These are phyloP conservation scores for Kuraishia borneana DNA, from an alignment of 805 yeast genomes.

Conservation along the genomic window DNA sequence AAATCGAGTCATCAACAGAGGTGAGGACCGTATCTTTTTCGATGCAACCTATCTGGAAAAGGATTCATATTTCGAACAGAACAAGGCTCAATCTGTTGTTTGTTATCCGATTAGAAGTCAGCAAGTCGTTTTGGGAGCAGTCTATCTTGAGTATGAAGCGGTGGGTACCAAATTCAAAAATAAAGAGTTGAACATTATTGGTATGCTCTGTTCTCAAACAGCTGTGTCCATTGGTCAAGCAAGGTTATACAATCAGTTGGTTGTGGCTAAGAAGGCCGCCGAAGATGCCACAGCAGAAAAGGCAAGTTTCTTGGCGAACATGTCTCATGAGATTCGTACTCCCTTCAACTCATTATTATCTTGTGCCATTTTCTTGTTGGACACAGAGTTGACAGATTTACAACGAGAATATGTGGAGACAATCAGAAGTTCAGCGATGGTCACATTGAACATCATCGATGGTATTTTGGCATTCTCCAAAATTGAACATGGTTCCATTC, in stretches of 20 bases:
- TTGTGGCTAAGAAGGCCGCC: constrained; percentile 38
- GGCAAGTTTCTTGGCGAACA: constrained; percentile 40
- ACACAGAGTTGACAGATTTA: constrained; percentile 29
- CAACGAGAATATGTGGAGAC: constrained; percentile 43
- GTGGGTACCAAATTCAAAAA: constrained; percentile 14
- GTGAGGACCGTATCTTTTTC: constrained; percentile 22
- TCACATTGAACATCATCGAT: constrained; percentile 39
- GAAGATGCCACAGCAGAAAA: constrained; percentile 44
- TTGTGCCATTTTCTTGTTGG: constrained; percentile 36
- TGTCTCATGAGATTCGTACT: constrained; percentile 48
- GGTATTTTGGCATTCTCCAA: constrained; percentile 44
- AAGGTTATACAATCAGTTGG: constrained; percentile 33
- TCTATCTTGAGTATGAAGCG: constrained; percentile 28
- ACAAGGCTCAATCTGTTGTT: constrained; percentile 22
- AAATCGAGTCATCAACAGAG: constrained; percentile 24
- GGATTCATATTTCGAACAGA: constrained; percentile 28
- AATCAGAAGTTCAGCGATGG: constrained; percentile 37
- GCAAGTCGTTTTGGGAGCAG: constrained; percentile 29
- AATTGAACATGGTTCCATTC: constrained; percentile 42
- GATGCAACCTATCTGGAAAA: constrained; percentile 19
- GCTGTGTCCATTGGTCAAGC: constrained; percentile 40
- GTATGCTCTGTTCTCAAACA: constrained; percentile 37
- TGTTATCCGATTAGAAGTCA: constrained; percentile 36
- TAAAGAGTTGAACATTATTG: constrained; percentile 26
- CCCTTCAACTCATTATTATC: constrained; percentile 42